Evolutionary conservation across 2,329 filamentous ascomycete species (phyloP).

Genomic region (Ascochyta viciae-villosae): DNA sequence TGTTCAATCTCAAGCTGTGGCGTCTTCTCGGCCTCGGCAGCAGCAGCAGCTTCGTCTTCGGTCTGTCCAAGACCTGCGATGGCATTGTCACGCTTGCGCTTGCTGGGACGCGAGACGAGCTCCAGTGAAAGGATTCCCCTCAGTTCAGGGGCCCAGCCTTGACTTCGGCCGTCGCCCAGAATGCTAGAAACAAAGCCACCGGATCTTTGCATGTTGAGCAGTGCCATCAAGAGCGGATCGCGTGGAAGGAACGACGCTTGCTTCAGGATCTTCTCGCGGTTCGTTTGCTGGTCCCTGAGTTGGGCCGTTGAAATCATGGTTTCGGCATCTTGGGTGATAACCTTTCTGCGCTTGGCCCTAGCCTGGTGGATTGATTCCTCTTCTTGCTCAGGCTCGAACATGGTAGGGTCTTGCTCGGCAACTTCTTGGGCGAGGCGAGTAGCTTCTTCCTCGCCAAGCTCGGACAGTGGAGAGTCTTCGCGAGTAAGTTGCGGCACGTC

Average conservation of each 20-base stretch:
- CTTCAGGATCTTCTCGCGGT: constrained; percentile 86
- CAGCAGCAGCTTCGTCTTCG: constrained; percentile 62
- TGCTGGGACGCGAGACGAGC: constrained; percentile 76
- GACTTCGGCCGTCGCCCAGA: constrained; percentile 79
- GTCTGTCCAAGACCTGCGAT: constrained; percentile 79
- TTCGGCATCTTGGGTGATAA: constrained; percentile 80
- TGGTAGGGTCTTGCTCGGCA: constrained; percentile 45
- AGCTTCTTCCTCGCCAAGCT: constrained; percentile 58
- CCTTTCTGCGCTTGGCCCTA: constrained; percentile 78
- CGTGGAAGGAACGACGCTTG: constrained; percentile 82
- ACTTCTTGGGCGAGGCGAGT: constrained; percentile 71
- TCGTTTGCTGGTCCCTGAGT: constrained; percentile 85
- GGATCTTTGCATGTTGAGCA: constrained; percentile 91
- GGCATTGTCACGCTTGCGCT: constrained; percentile 91
- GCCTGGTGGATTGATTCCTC: constrained; percentile 69
- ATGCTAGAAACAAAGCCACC: constrained; percentile 89
- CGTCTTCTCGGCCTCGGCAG: constrained; percentile 62
- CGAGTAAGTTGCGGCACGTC: constrained; percentile 33
- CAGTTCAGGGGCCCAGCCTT: constrained; percentile 89
- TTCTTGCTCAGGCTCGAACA: constrained; percentile 53
- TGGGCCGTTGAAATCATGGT: constrained; percentile 78
- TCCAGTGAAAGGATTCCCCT: constrained; percentile 91
- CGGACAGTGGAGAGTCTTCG: constrained; percentile 63
- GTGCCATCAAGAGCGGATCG: constrained; percentile 82
- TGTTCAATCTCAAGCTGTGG: constrained; percentile 68